phyloP scores from a whole-genome alignment of 2,329 filamentous ascomycete species.

The Aaosphaeria arxii region DNA sequence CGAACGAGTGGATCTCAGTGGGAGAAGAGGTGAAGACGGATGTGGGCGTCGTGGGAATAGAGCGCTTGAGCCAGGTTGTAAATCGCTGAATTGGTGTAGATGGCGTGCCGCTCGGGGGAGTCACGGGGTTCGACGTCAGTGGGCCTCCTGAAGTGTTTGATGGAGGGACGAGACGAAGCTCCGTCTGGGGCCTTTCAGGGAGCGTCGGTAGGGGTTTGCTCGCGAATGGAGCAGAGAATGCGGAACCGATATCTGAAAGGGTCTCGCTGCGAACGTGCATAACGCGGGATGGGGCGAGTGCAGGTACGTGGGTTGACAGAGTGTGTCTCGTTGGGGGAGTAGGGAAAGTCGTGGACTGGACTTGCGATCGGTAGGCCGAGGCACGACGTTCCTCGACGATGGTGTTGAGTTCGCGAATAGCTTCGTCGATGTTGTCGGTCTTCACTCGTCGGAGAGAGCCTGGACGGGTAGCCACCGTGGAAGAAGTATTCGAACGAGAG shows the following conservation, averaged over 20 bases:
- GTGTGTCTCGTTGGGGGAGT: slow-evolving; percentile 19
- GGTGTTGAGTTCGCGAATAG: slow-evolving; percentile 48
- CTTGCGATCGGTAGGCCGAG: slow-evolving; percentile 31
- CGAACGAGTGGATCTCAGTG: no score
- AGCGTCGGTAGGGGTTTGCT: slow-evolving; percentile 23
- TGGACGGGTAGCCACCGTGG: slow-evolving; percentile 18
- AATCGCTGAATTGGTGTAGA: slow-evolving; percentile 32
- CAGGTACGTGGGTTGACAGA: slow-evolving; percentile 42
- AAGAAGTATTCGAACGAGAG: slow-evolving; percentile 34
- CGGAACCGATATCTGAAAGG: slow-evolving; percentile 48
- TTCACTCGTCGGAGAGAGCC: slow-evolving; percentile 35
- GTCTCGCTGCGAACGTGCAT: slow-evolving; percentile 48
- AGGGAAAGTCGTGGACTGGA: slow-evolving; percentile 23
- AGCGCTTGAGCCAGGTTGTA: slow-evolving; percentile 35
- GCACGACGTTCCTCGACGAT: slow-evolving; percentile 48
- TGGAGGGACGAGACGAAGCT: slow-evolving; percentile 23
- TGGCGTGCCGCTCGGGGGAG: slow-evolving; percentile 23
- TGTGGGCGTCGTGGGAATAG: slow-evolving; percentile 21
- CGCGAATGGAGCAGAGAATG: slow-evolving; percentile 41
- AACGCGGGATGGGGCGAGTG: slow-evolving; percentile 44
- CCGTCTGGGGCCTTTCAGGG: slow-evolving; percentile 5
- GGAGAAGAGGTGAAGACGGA: slow-evolving; percentile 1
- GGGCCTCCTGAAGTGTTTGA: slow-evolving; percentile 20
- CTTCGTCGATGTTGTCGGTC: slow-evolving; percentile 40
- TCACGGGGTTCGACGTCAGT: slow-evolving; percentile 33